Base-by-base conservation (phyloP, 2,329 filamentous ascomycete species). In the Pseudogymnoascus sp. region DNA sequence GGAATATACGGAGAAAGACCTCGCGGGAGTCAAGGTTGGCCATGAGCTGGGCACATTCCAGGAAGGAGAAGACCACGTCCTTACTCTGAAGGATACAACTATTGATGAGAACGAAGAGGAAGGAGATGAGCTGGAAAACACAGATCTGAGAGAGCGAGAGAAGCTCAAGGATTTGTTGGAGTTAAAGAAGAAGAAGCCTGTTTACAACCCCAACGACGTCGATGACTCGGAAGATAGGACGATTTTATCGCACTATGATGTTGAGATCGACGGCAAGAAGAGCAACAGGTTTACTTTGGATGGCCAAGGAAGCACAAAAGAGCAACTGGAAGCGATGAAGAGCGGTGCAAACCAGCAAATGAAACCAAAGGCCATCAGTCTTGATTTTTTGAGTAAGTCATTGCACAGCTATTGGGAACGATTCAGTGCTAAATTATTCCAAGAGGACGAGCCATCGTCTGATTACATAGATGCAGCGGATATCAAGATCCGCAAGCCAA, bases 401-500 rank as follows among this genome's bases (percentile, higher is more conserved):
- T 20, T 54, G 11, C 9, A 8, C 47, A 11, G 47, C 6, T 54
- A 32, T 54, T 54, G 28, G 47, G 28, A 54, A 54, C 28, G 28
- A 18, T 70, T 20, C n/a, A 34, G 18, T 47, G 30, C 16, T 28
- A 1, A 20, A 28, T 30, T 25, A 35, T 67, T 78, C 59, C 72
- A 80, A 71, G 82, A 86, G 16, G 84, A 89, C 43, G 79, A 82
- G 7, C 86, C 86, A 1, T 77, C 83, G 14, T 96, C 92, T 16
- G 94, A 99, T 72, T 99, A 99, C 72, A 79, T 95, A 65, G 91
- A 96, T 64, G 77, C 87, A 14, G 89, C 89, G 1, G 88, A 94
- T 67, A 83, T 97, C 70, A 99, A 97, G 74, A 82, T 97, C 65
- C 95, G 91, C 76, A 99, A 96, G 73, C 87, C 90, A 0, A 97